Conservation (phyloP, 2,329 filamentous ascomycete species). For the Arthroderma sp. region DNA sequence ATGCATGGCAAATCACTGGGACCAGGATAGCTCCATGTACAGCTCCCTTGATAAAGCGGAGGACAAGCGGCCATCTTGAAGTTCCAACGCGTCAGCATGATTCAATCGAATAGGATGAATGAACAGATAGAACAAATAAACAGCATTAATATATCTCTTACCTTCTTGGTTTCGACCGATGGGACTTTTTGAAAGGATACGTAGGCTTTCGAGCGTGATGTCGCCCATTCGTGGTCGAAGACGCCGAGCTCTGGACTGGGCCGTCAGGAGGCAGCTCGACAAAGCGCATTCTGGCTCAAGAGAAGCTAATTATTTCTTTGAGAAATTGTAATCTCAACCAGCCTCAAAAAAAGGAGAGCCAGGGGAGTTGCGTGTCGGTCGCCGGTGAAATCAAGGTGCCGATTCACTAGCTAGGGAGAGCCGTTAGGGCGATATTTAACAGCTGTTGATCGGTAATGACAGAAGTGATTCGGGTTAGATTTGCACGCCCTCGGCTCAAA, state of each 20-base stretch:
- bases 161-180: slow-evolving; percentile 15
- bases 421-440: not conserved
- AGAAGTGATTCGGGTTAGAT: too few relatives aligned
- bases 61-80: slow-evolving; percentile 47
- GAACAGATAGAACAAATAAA: not conserved
- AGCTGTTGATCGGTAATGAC: too few relatives aligned
- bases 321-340: not conserved
- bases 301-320: not conserved
- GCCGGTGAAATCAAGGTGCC: not conserved
- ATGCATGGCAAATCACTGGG: slow-evolving; percentile 43
- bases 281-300: not conserved
- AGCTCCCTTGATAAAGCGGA: slow-evolving; percentile 51
- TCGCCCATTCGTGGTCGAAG: not conserved
- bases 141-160: not conserved
- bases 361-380: not conserved
- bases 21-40: slow-evolving; percentile 47
- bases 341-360: not conserved
- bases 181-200: slow-evolving; percentile 12
- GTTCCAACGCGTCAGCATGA: not conserved
- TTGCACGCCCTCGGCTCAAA: too few relatives aligned
- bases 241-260: not conserved
- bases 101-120: not conserved
- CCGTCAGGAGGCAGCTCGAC: not conserved
- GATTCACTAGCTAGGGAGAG: not conserved
- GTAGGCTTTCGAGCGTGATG: slow-evolving; percentile 10